These are phyloP conservation scores for Aureobasidium sp. DNA, from an alignment of 2,329 filamentous ascomycete genomes.

Conservation along the genomic window DNA sequence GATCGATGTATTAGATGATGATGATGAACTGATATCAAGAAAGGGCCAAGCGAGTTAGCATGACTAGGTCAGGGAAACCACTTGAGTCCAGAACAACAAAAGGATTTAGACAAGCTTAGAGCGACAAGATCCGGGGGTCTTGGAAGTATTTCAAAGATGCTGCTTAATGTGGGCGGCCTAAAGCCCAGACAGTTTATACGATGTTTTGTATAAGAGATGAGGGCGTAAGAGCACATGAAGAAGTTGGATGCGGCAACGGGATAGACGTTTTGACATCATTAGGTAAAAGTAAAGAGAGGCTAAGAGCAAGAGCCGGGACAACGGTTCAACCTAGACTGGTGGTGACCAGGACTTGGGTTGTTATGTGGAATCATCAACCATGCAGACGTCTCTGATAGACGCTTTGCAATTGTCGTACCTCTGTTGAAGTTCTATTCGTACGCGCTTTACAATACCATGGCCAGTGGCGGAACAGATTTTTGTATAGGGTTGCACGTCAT, in stretches of 20 bases:
- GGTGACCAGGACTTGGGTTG: background rate
- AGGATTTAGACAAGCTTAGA: background rate
- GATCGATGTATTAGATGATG: background rate
- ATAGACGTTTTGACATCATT: conserved; percentile 17
- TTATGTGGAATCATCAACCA: background rate
- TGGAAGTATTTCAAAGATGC: background rate
- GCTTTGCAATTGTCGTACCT: background rate
- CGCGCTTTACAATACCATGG: background rate
- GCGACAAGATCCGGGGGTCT: background rate
- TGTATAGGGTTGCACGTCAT: conserved; percentile 6
- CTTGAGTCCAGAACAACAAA: background rate
- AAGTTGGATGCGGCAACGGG: conserved; percentile 12
- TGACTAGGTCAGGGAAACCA: background rate
- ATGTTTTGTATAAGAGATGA: conserved; percentile 14
- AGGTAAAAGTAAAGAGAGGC: conserved; percentile 10
- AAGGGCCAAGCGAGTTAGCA: background rate
- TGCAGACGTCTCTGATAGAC: background rate
- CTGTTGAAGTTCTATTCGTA: background rate
- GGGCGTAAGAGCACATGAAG: background rate
- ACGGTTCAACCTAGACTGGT: conserved; percentile 2
- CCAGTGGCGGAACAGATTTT: background rate
- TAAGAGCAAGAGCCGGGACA: background rate
- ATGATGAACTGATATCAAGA: background rate
- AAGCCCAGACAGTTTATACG: background rate
- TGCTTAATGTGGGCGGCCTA: background rate